Percentiles rank a stretch among this genome's conserved stretches.
These are phyloP conservation scores for Adansonia madagascariensis DNA, from an alignment of 441 rosid genomes.

Conservation along the genomic window DNA sequence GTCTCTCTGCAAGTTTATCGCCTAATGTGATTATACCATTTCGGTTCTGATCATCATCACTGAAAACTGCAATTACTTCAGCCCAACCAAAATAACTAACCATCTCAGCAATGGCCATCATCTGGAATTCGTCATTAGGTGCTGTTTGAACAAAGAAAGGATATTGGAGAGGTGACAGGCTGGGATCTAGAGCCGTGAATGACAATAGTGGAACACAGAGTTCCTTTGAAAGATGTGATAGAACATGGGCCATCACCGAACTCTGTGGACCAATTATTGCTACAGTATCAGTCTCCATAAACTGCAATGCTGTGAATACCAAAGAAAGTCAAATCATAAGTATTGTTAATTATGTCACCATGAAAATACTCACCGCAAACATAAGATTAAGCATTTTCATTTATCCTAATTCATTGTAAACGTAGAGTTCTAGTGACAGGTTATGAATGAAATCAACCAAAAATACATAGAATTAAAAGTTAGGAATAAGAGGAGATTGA, in stretches of 20 bases:
- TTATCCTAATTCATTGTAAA: background rate
- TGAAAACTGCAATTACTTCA: slow-evolving; percentile 70
- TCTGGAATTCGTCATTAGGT: slow-evolving; percentile 77
- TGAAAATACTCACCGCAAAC: background rate
- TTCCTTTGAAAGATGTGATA: slow-evolving; percentile 80
- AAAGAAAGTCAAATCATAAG: slow-evolving; percentile 27
- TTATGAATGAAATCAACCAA: slow-evolving; percentile 16
- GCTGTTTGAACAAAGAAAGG: slow-evolving; percentile 86
- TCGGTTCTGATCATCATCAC: slow-evolving; percentile 84
- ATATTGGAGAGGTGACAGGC: slow-evolving; percentile 74
- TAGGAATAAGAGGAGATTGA: slow-evolving; percentile 15
- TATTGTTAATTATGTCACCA: background rate
- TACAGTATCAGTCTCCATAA: slow-evolving; percentile 83
- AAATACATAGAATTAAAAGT: slow-evolving; percentile 18
- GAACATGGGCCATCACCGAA: slow-evolving; percentile 79
- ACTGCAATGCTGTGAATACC: slow-evolving; percentile 69
- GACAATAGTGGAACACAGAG: slow-evolving; percentile 80
- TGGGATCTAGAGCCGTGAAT: slow-evolving; percentile 84
- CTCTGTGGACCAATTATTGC: slow-evolving; percentile 94
- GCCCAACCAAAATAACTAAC: slow-evolving; percentile 69
- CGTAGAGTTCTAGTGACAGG: background rate
- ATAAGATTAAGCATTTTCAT: background rate
- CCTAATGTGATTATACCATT: slow-evolving; percentile 72
- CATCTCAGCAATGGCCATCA: slow-evolving; percentile 82
- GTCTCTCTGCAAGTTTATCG: slow-evolving; percentile 74